These are phyloP conservation scores for Tricholomella constricta DNA, from an alignment of 768 basidiomycete species.

Conservation along the genomic window DNA sequence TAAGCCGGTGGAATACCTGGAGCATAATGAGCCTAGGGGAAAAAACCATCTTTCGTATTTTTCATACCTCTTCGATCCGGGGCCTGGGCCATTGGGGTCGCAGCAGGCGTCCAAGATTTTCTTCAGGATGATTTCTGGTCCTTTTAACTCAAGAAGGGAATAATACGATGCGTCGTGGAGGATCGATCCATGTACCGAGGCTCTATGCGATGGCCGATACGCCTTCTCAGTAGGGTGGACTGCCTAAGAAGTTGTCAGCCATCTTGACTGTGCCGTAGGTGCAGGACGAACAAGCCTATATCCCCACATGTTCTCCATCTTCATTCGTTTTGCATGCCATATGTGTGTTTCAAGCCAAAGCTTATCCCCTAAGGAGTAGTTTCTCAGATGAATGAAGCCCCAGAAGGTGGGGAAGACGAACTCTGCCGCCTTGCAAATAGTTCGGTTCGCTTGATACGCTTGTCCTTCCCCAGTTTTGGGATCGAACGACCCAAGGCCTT, in stretches of 20 bases:
- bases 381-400: background rate
- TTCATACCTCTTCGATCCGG: constrained; percentile 61
- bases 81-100: constrained; percentile 62
- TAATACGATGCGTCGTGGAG: constrained; percentile 90
- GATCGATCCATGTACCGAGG: constrained; percentile 81
- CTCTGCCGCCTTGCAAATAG: constrained; percentile 74
- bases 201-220: constrained; percentile 89
- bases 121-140: constrained; percentile 57
- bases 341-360: constrained; percentile 95
- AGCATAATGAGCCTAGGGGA: background rate
- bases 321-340: constrained; percentile 97
- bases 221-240: constrained; percentile 88
- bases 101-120: constrained; percentile 54
- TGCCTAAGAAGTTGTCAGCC: constrained; percentile 48
- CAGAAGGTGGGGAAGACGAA: constrained; percentile 31
- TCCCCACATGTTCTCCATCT: constrained; percentile 92
- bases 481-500: constrained; percentile 43
- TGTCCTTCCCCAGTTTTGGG: constrained; percentile 67
- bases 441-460: constrained; percentile 58
- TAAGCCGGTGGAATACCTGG: constrained; percentile 66
- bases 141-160: constrained; percentile 73
- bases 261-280: background rate
- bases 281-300: constrained; percentile 68
- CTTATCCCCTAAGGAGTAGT: constrained; percentile 63
- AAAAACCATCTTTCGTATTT: background rate